phyloP scores from a whole-genome alignment of 2,329 filamentous ascomycete genomes.

The Alternaria gansuensis region DNA sequence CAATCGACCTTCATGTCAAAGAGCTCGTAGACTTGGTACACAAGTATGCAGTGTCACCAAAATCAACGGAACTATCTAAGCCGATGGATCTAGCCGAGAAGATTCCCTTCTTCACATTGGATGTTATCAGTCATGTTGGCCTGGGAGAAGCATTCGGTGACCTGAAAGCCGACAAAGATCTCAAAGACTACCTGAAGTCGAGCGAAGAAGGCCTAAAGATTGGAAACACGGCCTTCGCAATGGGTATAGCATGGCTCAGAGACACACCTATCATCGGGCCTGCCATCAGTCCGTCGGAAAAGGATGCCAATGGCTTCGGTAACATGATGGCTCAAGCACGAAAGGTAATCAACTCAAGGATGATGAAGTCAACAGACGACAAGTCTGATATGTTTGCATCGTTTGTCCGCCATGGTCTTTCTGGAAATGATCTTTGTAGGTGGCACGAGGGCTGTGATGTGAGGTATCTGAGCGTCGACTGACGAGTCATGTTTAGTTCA shows the following conservation, averaged over 20 bases:
- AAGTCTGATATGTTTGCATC: slow-evolving; percentile 64
- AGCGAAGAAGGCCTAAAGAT: slow-evolving; percentile 51
- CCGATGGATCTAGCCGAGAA: slow-evolving; percentile 60
- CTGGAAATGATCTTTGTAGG: slow-evolving; percentile 49
- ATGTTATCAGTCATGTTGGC: slow-evolving; percentile 64
- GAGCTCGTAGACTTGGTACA: slow-evolving; percentile 61
- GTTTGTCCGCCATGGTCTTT: slow-evolving; percentile 60
- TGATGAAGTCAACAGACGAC: slow-evolving; percentile 54
- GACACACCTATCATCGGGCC: slow-evolving; percentile 38
- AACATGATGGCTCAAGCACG: slow-evolving; percentile 47
- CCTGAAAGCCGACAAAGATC: slow-evolving; percentile 60
- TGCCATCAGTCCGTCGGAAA: slow-evolving; percentile 50
- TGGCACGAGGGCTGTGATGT: not conserved
- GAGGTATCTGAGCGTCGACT: not conserved
- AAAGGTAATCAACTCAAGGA: slow-evolving; percentile 54
- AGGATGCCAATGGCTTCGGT: slow-evolving; percentile 41
- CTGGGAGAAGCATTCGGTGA: slow-evolving; percentile 64
- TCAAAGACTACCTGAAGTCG: slow-evolving; percentile 58
- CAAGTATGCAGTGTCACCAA: slow-evolving; percentile 53
- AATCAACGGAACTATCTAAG: slow-evolving; percentile 39
- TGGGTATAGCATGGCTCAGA: slow-evolving; percentile 42
- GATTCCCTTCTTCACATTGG: slow-evolving; percentile 63
- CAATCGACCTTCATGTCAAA: slow-evolving; percentile 60
- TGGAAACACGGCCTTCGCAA: slow-evolving; percentile 38
- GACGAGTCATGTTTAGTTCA: slow-evolving; percentile 39